Evolutionary conservation across 2,329 filamentous ascomycete genomes (phyloP).

Genomic region (Aureobasidium pullulans): DNA sequence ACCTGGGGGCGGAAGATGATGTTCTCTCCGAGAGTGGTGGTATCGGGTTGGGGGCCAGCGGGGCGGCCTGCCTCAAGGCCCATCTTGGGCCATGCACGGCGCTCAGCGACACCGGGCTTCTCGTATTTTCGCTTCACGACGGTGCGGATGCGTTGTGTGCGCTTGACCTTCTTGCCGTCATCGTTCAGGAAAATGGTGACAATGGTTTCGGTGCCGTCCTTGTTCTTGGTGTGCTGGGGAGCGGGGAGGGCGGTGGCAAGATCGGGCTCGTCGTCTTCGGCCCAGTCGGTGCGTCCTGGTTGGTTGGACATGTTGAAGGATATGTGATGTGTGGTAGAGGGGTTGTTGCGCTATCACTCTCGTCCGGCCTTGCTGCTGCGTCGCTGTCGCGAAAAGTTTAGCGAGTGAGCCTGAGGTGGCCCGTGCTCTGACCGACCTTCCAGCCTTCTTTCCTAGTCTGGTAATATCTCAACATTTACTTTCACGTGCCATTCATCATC

Average conservation of each 20-base stretch:
- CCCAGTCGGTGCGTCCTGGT: slow-evolving; percentile 66
- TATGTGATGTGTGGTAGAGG: neutral
- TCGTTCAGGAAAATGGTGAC: slow-evolving; percentile 88
- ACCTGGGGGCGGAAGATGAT: slow-evolving; percentile 90
- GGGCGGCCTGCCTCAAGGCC: slow-evolving; percentile 80
- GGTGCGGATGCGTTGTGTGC: slow-evolving; percentile 87
- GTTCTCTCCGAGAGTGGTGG: slow-evolving; percentile 92
- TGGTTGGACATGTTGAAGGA: slow-evolving; percentile 19
- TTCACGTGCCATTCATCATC: neutral
- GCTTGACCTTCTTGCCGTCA: slow-evolving; percentile 91
- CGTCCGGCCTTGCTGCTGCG: neutral
- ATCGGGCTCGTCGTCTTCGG: slow-evolving; percentile 77
- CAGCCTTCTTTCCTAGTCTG: neutral
- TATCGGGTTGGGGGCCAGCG: slow-evolving; percentile 75
- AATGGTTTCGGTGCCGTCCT: slow-evolving; percentile 95
- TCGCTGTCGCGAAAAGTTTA: slow-evolving; percentile 10
- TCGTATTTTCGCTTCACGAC: slow-evolving; percentile 80
- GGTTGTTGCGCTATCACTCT: neutral
- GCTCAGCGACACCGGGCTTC: slow-evolving; percentile 93
- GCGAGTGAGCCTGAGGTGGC: neutral
- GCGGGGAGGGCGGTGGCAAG: slow-evolving; percentile 78
- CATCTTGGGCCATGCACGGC: slow-evolving; percentile 89
- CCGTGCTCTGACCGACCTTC: neutral
- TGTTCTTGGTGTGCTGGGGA: slow-evolving; percentile 87
- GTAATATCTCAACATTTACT: neutral